Evolutionary conservation across 768 basidiomycete species (phyloP), one percentile per base, ranked within the genome.

Genomic region (Hydnomerulius pinastri): DNA sequence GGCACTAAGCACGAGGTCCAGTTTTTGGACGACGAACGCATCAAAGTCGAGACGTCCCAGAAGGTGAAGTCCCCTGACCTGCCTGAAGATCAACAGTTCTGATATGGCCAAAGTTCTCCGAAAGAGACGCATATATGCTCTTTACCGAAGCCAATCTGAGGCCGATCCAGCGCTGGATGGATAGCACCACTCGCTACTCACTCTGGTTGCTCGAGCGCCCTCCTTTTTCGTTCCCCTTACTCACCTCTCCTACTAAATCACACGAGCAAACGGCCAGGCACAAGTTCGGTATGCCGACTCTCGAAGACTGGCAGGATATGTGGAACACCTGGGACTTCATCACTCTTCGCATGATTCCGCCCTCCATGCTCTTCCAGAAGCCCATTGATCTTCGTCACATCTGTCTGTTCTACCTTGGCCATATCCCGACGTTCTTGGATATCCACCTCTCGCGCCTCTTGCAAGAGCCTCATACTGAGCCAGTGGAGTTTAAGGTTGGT

Each of bases 331-430:
- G 95, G 96, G 93, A 98, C 65, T 82, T 77, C 39, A 74, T 95
- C 41, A 91, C 90, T 11, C 74, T 82, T 50, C 78, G 77, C 40
- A 96, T 98, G 93, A 92, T 98, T 47, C 87, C 93, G 0, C 73
- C 79, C 17, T 80, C 84, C 23, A 90, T 98, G 87, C 75, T 96
- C 21, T 86, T 85, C 65, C 76, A 90, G 64, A 96, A 91, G 65
- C 95, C 96, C 3, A 98, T 98, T 53, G 86, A 97, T 62, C 73
- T 98, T 39, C 80, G 97, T 25, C 95, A 98, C 67, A 93, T 96
- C 49, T 96, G 93, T 62, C 77, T 98, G n/a, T 99, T 99, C 72
- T 98, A 98, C 69, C 63, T 92, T 11, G 96, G 96, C 0, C 97
- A 98, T 65, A 92, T 98, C 39, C 92, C 92, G 2, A 78, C 90